A percentile compares a stretch with the other conserved stretches of the same genome.
These are phyloP conservation scores for Sarocladium brachiariae DNA, from an alignment of 2,329 filamentous ascomycete genomes.

Conservation along the genomic window DNA sequence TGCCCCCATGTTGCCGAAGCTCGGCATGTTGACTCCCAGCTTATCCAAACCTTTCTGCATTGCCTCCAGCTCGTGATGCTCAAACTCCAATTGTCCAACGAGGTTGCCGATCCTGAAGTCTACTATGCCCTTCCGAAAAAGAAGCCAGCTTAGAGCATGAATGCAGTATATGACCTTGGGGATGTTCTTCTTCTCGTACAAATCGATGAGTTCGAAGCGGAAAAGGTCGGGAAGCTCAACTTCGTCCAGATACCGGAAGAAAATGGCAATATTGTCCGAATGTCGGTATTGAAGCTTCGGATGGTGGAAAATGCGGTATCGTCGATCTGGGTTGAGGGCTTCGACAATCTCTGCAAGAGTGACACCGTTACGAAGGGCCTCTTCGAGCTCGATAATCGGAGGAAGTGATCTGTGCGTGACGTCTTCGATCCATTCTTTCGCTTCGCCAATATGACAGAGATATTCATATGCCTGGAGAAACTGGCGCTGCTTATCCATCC, in stretches of 20 bases:
- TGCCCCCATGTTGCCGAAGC: constrained; percentile 94
- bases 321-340: constrained; percentile 70
- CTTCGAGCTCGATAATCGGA: constrained; percentile 87
- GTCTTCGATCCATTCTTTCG: constrained; percentile 97
- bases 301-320: constrained; percentile 77
- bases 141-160: constrained; percentile 93
- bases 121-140: constrained; percentile 90
- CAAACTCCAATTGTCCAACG: constrained; percentile 92
- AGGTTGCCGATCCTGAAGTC: constrained; percentile 95
- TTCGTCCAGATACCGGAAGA: constrained; percentile 89
- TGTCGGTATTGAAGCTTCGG: constrained; percentile 86
- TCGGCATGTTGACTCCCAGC: constrained; percentile 90
- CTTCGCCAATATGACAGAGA: constrained; percentile 96
- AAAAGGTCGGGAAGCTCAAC: constrained; percentile 92
- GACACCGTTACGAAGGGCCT: constrained; percentile 85
- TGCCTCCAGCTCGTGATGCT: constrained; percentile 93
- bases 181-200: constrained; percentile 99
- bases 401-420: constrained; percentile 80
- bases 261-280: constrained; percentile 95
- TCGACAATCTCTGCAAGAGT: constrained; percentile 93
- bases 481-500: constrained; percentile 98
- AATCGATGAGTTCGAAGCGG: constrained; percentile 90
- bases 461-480: constrained; percentile 98
- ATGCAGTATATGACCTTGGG: constrained; percentile 99
- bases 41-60: constrained; percentile 97